Evolutionary conservation across 176 grass and related monocot species (phyloP).

Genomic region (Zea luxurians): DNA sequence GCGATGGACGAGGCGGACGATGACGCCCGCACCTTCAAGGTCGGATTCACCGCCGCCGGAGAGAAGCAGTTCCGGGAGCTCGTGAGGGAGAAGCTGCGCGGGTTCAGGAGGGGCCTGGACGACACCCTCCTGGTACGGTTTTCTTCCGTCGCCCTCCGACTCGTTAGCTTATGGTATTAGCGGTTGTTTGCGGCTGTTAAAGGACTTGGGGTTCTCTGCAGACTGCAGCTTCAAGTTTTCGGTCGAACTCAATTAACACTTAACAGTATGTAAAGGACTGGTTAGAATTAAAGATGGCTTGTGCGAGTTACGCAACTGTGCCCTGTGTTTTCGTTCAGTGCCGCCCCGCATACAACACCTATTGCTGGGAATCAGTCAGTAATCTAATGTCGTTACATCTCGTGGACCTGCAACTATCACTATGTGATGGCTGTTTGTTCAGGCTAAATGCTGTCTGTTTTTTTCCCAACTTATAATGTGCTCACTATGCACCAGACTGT

Average conservation of each 20-base stretch:
- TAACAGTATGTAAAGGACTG: background rate
- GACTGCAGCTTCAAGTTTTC: background rate
- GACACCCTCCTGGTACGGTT: conserved; percentile 50
- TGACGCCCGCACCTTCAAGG: conserved; percentile 41
- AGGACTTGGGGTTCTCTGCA: background rate
- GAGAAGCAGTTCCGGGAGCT: conserved; percentile 40
- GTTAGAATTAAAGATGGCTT: background rate
- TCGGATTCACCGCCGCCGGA: conserved; percentile 42
- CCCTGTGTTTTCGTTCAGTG: background rate
- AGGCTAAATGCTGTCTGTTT: background rate
- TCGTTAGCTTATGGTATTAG: background rate
- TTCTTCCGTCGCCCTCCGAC: background rate
- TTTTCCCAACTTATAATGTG: background rate
- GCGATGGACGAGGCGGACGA: conserved; percentile 52
- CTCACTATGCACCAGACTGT: background rate
- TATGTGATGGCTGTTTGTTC: background rate
- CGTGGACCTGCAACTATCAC: background rate
- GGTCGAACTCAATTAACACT: no score
- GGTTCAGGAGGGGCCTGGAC: conserved; percentile 34
- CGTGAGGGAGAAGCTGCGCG: conserved; percentile 62
- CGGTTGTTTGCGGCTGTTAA: no score
- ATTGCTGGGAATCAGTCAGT: background rate
- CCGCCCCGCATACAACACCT: background rate
- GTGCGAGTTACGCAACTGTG: background rate
- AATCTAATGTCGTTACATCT: conserved; percentile 5